Conservation (phyloP, 768 basidiomycete genomes). For the Boletus pseudo-olivaceus region DNA sequence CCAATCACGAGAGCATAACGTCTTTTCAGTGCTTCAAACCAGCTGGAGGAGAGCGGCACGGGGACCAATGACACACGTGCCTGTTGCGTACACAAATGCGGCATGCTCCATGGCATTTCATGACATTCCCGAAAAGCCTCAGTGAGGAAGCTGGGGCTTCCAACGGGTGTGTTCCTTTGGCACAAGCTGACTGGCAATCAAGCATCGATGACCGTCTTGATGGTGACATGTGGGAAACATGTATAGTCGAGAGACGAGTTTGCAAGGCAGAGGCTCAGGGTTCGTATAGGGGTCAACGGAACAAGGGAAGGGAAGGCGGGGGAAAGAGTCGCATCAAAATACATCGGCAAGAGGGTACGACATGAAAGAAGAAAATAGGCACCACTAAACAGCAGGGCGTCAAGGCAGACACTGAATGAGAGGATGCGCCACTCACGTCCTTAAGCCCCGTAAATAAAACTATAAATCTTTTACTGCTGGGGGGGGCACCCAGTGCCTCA, state of each 20-base stretch:
- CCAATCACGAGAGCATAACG: not conserved
- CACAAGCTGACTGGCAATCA: no score
- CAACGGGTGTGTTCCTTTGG: no score
- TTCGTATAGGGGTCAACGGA: not conserved
- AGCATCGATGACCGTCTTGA: not conserved
- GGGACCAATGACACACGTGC: no score
- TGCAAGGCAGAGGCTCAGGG: not conserved
- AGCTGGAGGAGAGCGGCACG: no score
- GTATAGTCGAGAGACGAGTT: not conserved
- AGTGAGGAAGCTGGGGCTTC: no score
- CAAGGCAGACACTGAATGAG: not conserved
- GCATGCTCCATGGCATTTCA: no score
- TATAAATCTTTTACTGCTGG: conserved; percentile 28
- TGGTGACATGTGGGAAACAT: not conserved
- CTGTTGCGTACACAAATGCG: no score
- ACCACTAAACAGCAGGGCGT: conserved; percentile 1
- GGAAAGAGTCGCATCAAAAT: not conserved
- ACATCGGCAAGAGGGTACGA: conserved; percentile 8
- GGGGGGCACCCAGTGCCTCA: conserved; percentile 23
- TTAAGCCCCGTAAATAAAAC: not conserved
- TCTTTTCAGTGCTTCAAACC: not conserved
- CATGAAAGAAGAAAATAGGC: not conserved
- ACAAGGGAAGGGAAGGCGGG: not conserved
- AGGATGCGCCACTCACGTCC: conserved; percentile 9
- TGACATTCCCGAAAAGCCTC: no score